These are phyloP conservation scores for Xylariaceae sp. DNA, from an alignment of 2,329 filamentous ascomycete genomes.

Conservation along the genomic window DNA sequence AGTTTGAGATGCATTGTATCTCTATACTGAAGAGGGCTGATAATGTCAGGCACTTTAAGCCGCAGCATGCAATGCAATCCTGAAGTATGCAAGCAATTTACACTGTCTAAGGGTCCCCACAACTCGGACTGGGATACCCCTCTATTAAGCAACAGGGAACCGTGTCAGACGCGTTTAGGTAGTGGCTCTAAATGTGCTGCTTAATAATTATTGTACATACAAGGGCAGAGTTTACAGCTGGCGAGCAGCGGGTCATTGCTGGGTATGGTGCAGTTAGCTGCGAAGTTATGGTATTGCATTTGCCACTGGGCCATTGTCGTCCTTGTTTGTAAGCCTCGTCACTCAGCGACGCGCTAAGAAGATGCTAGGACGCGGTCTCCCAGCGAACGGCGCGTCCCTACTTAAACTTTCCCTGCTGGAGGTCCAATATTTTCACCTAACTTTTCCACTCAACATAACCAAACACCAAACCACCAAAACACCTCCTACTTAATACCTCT, in stretches of 20 bases:
- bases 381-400: conserved; percentile 18
- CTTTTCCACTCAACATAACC: conserved; percentile 12
- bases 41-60: not conserved
- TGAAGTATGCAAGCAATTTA: not conserved
- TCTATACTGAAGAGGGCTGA: not conserved
- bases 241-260: not conserved
- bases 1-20: too few relatives aligned
- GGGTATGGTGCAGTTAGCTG: not conserved
- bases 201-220: conserved; percentile 8
- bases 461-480: conserved; percentile 3
- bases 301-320: not conserved
- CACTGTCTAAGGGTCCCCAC: not conserved
- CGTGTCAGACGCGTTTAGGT: conserved; percentile 22
- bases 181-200: conserved; percentile 15
- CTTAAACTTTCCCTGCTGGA: conserved; percentile 15
- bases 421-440: conserved; percentile 8
- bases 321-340: not conserved
- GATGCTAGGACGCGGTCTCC: conserved; percentile 15
- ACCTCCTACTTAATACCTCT: conserved; percentile 1
- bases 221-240: too few relatives aligned
- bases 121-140: not conserved
- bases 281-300: not conserved
- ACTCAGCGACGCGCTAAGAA: conserved; percentile 12
- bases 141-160: conserved; percentile 4
- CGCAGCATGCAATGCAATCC: conserved; percentile 4